A percentile compares a stretch with the other conserved stretches of the same genome.
phyloP scores from a whole-genome alignment of 192 early-diverging fungal genomes.

The Coemansia sp. region DNA sequence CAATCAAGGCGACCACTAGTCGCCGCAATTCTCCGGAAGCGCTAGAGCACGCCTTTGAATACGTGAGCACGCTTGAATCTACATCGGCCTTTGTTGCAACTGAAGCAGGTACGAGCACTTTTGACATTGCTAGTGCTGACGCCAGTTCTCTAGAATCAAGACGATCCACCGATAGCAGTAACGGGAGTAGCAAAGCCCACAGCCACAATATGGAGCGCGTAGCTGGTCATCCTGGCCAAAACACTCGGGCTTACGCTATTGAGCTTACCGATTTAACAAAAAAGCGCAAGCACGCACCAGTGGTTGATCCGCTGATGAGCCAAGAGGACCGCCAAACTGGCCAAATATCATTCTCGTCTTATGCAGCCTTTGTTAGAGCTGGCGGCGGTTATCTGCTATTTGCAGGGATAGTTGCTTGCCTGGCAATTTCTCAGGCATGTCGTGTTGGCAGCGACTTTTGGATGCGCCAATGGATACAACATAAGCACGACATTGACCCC shows the following conservation, averaged over 20 bases:
- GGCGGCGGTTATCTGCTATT: conserved; percentile 30
- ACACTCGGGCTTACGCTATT: neutral
- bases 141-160: neutral
- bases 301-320: conserved; percentile 64
- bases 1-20: conserved; percentile 20
- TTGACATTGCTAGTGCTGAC: neutral
- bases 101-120: conserved; percentile 7
- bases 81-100: neutral
- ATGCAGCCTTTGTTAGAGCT: conserved; percentile 60
- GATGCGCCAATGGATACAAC: conserved; percentile 64
- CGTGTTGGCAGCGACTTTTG: conserved; percentile 61
- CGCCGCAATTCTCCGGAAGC: neutral
- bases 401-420: conserved; percentile 23
- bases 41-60: neutral
- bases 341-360: conserved; percentile 59
- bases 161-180: neutral
- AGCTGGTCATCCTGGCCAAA: neutral
- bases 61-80: neutral
- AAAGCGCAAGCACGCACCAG: neutral
- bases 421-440: conserved; percentile 33
- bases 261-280: conserved; percentile 7
- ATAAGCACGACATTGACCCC: conserved; percentile 27
- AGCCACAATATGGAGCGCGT: neutral
- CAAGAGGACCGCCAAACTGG: conserved; percentile 82
- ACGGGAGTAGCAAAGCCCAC: neutral